These are phyloP conservation scores for Pestalotiopsis sp. DNA, from an alignment of 2,329 filamentous ascomycete genomes.

Conservation along the genomic window DNA sequence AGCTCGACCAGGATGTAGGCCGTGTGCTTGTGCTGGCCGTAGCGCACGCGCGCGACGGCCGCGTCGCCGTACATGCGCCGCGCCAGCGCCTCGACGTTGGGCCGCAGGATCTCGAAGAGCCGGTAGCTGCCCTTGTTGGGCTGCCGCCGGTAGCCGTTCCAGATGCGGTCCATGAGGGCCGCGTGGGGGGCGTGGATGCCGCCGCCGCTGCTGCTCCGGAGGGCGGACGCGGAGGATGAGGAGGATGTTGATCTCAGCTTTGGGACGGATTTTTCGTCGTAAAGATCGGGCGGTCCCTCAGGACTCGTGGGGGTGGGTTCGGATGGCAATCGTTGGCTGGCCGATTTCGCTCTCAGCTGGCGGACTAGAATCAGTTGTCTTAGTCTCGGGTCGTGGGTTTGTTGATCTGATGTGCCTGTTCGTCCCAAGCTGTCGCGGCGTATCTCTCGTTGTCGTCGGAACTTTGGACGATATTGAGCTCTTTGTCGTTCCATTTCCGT, in stretches of 20 bases:
- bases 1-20: conserved; percentile 14
- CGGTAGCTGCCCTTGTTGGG: conserved; percentile 11
- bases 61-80: conserved; percentile 13
- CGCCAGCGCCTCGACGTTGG: conserved; percentile 8
- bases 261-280: neutral
- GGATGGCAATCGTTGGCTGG: neutral
- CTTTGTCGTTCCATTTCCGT: conserved; percentile 8
- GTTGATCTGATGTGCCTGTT: neutral
- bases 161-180: conserved; percentile 8
- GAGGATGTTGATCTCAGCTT: neutral
- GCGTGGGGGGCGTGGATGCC: neutral
- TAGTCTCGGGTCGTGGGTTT: neutral
- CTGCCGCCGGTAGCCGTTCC: conserved; percentile 11
- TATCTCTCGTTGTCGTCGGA: neutral
- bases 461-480: neutral
- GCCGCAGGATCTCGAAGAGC: conserved; percentile 7
- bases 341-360: neutral
- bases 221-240: too few relatives aligned
- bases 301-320: neutral
- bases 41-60: neutral
- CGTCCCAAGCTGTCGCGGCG: neutral
- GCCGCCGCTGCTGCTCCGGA: too few relatives aligned
- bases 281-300: neutral
- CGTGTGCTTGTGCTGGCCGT: conserved; percentile 11
- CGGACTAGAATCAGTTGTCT: neutral